phyloP scores from a whole-genome alignment of 495 filamentous ascomycete species.

The Pseudevernia furfuracea region DNA sequence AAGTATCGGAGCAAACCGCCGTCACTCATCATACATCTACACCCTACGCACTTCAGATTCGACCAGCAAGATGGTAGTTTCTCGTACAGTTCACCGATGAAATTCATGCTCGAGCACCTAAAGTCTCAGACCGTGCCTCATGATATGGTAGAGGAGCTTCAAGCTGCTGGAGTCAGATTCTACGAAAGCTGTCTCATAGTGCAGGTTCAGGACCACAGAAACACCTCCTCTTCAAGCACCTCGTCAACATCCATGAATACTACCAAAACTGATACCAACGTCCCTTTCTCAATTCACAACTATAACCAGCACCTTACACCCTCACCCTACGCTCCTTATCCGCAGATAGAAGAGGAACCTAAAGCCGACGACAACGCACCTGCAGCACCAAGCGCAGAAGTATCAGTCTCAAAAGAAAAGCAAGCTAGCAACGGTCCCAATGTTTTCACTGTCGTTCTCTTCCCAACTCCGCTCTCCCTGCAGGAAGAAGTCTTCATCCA shows the following conservation, averaged over 20 bases:
- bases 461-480: conserved; percentile 68
- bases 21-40: conserved; percentile 78
- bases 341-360: conserved; percentile 35
- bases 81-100: conserved; percentile 84
- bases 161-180: conserved; percentile 61
- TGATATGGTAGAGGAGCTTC: conserved; percentile 64
- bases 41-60: conserved; percentile 81
- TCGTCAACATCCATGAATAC: conserved; percentile 41
- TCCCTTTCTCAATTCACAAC: conserved; percentile 82
- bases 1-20: conserved; percentile 71
- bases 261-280: conserved; percentile 50
- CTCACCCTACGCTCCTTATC: conserved; percentile 75
- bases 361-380: conserved; percentile 32
- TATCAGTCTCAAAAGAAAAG: conserved; percentile 38
- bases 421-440: conserved; percentile 47
- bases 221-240: conserved; percentile 45
- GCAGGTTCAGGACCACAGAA: conserved; percentile 77
- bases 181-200: conserved; percentile 96
- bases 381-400: conserved; percentile 31
- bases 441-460: conserved; percentile 72
- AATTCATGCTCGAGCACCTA: conserved; percentile 70
- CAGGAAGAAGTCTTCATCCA: conserved; percentile 69
- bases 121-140: conserved; percentile 59
- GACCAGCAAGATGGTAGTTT: conserved; percentile 92
- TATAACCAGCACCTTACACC: conserved; percentile 81